Evolutionary conservation across 768 basidiomycete genomes (phyloP).

Genomic region (Lanmaoa pseudosensibilis): DNA sequence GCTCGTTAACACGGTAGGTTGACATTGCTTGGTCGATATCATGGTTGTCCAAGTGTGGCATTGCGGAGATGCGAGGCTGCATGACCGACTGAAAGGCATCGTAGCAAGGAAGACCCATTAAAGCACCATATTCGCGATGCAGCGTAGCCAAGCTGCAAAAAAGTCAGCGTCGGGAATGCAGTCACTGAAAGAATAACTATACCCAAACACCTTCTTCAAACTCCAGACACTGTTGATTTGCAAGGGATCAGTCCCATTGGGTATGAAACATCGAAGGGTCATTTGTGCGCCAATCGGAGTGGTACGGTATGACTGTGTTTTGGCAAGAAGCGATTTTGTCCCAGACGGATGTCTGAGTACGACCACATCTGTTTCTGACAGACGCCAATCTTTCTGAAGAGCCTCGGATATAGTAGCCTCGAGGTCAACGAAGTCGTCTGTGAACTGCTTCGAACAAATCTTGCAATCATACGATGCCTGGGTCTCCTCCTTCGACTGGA

Average conservation of each 20-base stretch:
- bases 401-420: slow-evolving; percentile 61
- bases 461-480: slow-evolving; percentile 57
- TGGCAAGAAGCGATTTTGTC: slow-evolving; percentile 64
- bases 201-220: slow-evolving; percentile 84
- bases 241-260: slow-evolving; percentile 51
- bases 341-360: slow-evolving; percentile 62
- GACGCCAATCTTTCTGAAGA: slow-evolving; percentile 68
- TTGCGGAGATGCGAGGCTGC: slow-evolving; percentile 56
- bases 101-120: slow-evolving; percentile 80
- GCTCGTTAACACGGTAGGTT: slow-evolving; percentile 80
- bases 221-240: slow-evolving; percentile 68
- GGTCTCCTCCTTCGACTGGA: slow-evolving; percentile 70
- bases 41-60: slow-evolving; percentile 43
- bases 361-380: slow-evolving; percentile 86
- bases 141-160: slow-evolving; percentile 77
- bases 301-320: slow-evolving; percentile 52
- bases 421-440: slow-evolving; percentile 82
- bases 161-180: slow-evolving; percentile 3
- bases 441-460: slow-evolving; percentile 66
- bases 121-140: slow-evolving; percentile 88
- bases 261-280: slow-evolving; percentile 55
- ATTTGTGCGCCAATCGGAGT: slow-evolving; percentile 51
- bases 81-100: slow-evolving; percentile 74
- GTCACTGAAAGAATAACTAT: background rate
- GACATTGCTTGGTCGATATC: slow-evolving; percentile 68